These are phyloP conservation scores for Cerioporus squamosus DNA, from an alignment of 1,284 basidiomycete species.

Conservation along the genomic window DNA sequence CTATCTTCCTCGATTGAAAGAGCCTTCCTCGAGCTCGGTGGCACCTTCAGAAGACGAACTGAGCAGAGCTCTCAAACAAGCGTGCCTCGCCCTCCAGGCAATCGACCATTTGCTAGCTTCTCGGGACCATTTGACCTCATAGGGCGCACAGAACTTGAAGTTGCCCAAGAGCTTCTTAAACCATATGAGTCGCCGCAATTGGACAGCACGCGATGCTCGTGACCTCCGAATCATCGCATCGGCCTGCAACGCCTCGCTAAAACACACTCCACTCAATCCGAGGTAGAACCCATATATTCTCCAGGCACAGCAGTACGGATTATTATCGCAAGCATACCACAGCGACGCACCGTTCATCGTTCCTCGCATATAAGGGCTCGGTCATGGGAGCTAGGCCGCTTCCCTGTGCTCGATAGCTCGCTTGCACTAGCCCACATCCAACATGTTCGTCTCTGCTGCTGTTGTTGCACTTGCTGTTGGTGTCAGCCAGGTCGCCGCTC, in stretches of 20 bases:
- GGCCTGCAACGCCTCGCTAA: slow-evolving; percentile 2
- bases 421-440: neutral
- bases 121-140: too few relatives aligned
- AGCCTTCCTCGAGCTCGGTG: neutral
- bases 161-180: neutral
- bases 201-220: neutral
- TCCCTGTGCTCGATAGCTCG: neutral
- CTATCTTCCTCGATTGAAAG: neutral
- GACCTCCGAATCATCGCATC: neutral
- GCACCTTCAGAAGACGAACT: slow-evolving; percentile 2
- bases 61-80: slow-evolving; percentile 11
- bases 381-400: too few relatives aligned
- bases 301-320: slow-evolving; percentile 17
- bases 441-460: slow-evolving; percentile 14
- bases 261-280: slow-evolving; percentile 4
- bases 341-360: too few relatives aligned
- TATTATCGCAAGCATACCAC: slow-evolving; percentile 9
- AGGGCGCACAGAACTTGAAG: neutral
- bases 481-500: slow-evolving; percentile 33
- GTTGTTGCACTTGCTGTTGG: slow-evolving; percentile 19
- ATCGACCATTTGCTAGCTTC: neutral
- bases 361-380: neutral
- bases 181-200: neutral
- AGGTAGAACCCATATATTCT: slow-evolving; percentile 18
- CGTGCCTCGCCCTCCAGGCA: neutral